These are phyloP conservation scores for Viola pubescens DNA, from an alignment of 441 rosid species.

Conservation along the genomic window DNA sequence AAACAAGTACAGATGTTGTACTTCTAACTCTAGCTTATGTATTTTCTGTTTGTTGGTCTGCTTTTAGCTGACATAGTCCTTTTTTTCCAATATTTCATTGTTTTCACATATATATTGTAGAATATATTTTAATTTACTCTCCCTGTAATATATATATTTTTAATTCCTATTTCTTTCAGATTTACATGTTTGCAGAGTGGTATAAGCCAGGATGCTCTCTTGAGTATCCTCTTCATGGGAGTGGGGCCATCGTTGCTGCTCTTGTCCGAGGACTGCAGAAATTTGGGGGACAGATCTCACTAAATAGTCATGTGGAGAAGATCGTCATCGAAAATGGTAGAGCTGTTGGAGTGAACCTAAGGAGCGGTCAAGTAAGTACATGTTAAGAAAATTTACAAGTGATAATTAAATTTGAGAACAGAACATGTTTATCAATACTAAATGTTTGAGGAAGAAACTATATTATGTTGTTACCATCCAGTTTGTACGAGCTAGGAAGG, in stretches of 20 bases:
- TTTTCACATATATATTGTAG: neutral
- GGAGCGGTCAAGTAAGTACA: conserved; percentile 68
- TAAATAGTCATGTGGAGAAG: conserved; percentile 69
- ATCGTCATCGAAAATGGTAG: conserved; percentile 62
- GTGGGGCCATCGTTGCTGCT: conserved; percentile 71
- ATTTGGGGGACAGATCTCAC: conserved; percentile 68
- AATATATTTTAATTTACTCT: neutral
- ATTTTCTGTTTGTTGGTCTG: no score
- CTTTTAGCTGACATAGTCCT: neutral
- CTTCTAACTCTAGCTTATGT: no score
- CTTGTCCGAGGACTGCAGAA: conserved; percentile 80
- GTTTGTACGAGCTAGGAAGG: conserved; percentile 77
- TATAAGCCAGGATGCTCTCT: conserved; percentile 81
- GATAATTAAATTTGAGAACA: neutral
- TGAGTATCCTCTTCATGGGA: conserved; percentile 85
- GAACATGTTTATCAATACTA: no score
- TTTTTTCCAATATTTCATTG: neutral
- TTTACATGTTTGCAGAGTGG: conserved; percentile 95
- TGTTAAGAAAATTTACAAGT: neutral
- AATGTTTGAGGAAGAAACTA: neutral
- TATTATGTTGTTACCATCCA: conserved; percentile 22
- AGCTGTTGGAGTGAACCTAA: conserved; percentile 79
- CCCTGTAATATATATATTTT: neutral
- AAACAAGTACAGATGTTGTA: no score
- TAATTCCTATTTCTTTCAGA: conserved; percentile 31